Evolutionary conservation across 495 filamentous ascomycete species (phyloP), one percentile per base, ranked within the genome.

Genomic region (Aspergillus heteromorphus): DNA sequence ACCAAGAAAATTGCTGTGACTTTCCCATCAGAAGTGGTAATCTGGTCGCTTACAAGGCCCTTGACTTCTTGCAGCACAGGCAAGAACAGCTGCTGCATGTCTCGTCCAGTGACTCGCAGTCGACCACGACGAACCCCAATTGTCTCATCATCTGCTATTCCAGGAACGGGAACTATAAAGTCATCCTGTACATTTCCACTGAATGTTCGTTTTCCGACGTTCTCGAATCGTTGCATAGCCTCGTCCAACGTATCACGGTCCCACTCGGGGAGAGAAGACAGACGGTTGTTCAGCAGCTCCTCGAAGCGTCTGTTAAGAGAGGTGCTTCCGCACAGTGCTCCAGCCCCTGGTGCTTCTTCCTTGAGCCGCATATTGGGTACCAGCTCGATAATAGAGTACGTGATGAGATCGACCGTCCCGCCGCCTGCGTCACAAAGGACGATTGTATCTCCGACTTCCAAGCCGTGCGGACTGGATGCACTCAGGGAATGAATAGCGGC

Each of bases 371-470:
- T 62, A 2, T 54, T 63, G 0, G 73, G 70, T 9, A 50, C 48
- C 6, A 73, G 47, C 6, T 61, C 43, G 6, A 64, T 48, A 25
- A 78, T 71, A 0, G 58, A 65, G 51, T 76, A 77, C 0, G 75
- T 68, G 40, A 91, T 89, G 21, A 89, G 69, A 61, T 84, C 82
- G 0, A 90, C 86, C 0, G 87, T 91, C 1, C 87, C 88, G n/a
- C 87, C 88, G 29, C 87, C 86, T 0, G 85, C 87, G 65, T 91
- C 88, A 59, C 86, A 87, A 2, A 91, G 74, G 40, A 91, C 75
- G 55, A 91, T 86, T 40, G 86, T 87, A 54, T 91, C 85, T 0
- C 81, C 85, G 13, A 54, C 52, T 70, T 80, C 27, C 84, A 69
- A 42, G 74, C 74, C 55, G 83, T 87, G n/a, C 79, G 85, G 65